Evolutionary conservation across 164 flowering plant genomes (phyloP), one percentile per base, ranked within the genome.

Genomic region (Akebia trifoliata): DNA sequence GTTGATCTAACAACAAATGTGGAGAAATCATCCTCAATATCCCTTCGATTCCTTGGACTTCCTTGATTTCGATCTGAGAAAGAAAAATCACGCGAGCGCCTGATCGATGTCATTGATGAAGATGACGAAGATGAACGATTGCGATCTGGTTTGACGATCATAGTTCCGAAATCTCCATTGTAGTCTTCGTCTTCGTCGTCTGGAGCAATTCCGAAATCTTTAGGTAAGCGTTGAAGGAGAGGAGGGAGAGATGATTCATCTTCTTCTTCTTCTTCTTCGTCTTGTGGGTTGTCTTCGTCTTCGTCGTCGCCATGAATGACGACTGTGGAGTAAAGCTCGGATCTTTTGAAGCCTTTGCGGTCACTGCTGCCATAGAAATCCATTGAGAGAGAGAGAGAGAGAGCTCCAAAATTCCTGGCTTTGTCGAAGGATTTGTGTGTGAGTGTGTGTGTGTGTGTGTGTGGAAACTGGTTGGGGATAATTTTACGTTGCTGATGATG

Each of bases 241-340:
- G 97, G 97, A 55, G 99, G 99, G 8, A 94, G 87, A 22, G 86
- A 81, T 4, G 83, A 70, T 26, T 82, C 85, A 50, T 84, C 85
- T 24, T 83, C 88, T 3, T 48, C 60, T 32, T 35, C 60, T 61
- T 66, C 50, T 26, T 46, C 47, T 40, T 29, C 40, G 7, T 53
- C 61, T n/a, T 11, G 59, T n/a, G 22, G 50, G 24, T 59, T 59
- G 21, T 70, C 51, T 1, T 62, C 72, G 21, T 67, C 70, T 22
- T 45, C 59, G 25, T 67, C 75, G 48, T 67, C 78, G 58, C 65
- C 76, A 64, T 88, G 88, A 63, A 84, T 63, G 37, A 86, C 78
- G 40, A 74, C 50, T 26, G 85, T 76, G 54, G 82, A 76, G 70
- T 77, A 77, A 8, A 73, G 4, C 21, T 65, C 74, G 59, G 80